These are phyloP conservation scores for Bjerkandera adusta DNA, from an alignment of 1,284 basidiomycete species.

Conservation along the genomic window DNA sequence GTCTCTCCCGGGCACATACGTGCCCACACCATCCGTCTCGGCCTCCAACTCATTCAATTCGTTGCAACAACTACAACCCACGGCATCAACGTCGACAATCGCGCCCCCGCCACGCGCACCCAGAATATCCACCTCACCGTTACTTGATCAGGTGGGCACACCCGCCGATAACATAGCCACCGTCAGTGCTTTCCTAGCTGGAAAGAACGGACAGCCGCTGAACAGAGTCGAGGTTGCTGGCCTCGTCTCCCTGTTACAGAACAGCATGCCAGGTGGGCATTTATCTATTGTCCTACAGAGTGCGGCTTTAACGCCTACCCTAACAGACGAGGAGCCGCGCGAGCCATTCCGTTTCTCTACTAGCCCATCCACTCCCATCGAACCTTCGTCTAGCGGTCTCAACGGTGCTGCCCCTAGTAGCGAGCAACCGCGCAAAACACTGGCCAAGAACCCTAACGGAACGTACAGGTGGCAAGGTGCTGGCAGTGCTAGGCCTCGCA, in stretches of 20 bases:
- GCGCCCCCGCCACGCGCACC: conserved; percentile 7
- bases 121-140: conserved; percentile 12
- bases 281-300: neutral
- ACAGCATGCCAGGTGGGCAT: conserved; percentile 37
- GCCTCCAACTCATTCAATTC: neutral
- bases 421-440: conserved; percentile 42
- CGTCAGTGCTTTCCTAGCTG: conserved; percentile 20
- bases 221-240: conserved; percentile 51
- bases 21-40: too few relatives aligned
- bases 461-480: conserved; percentile 65
- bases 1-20: neutral
- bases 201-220: conserved; percentile 20
- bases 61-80: neutral
- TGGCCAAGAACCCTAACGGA: conserved; percentile 71
- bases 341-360: conserved; percentile 62
- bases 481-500: conserved; percentile 62
- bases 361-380: conserved; percentile 32
- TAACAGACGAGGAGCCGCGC: conserved; percentile 27
- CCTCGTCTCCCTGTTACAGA: conserved; percentile 48
- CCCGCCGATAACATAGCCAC: conserved; percentile 9
- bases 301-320: neutral
- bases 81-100: conserved; percentile 9
- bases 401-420: conserved; percentile 17
- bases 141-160: neutral
- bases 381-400: conserved; percentile 21